Evolutionary conservation across 768 basidiomycete genomes (phyloP).

Genomic region (Pleurotus eryngii): DNA sequence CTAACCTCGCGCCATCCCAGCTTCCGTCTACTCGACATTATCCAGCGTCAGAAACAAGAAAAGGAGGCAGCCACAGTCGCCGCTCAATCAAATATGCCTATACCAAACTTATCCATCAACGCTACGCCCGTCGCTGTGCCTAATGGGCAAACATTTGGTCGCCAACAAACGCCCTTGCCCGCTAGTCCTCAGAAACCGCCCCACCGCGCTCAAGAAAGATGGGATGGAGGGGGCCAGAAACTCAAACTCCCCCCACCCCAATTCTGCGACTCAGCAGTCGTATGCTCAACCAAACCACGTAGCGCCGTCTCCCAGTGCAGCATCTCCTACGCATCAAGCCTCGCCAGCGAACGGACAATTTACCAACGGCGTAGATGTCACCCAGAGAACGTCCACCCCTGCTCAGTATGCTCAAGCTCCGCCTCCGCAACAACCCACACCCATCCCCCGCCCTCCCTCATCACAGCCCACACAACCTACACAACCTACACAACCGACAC

Average conservation of each 20-base stretch:
- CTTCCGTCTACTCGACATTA: slow-evolving; percentile 56
- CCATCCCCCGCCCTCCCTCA: slow-evolving; percentile 3
- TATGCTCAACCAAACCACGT: neutral
- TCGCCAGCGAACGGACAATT: neutral
- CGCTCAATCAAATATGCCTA: slow-evolving; percentile 5
- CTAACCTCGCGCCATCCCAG: slow-evolving; percentile 25
- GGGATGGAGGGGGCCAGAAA: neutral
- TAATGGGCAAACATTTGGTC: neutral
- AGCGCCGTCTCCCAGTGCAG: slow-evolving; percentile 11
- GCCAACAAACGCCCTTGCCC: neutral
- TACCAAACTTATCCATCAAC: slow-evolving; percentile 1
- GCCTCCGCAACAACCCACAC: neutral
- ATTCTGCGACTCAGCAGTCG: slow-evolving; percentile 7
- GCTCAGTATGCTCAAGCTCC: slow-evolving; percentile 6
- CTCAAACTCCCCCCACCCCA: slow-evolving; percentile 10
- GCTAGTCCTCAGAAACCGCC: neutral
- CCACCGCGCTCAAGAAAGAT: neutral
- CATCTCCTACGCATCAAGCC: slow-evolving; percentile 3
- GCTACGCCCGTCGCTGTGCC: neutral
- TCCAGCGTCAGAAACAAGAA: slow-evolving; percentile 20
- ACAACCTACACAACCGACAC: neutral
- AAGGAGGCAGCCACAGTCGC: slow-evolving; percentile 7
- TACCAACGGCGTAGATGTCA: neutral
- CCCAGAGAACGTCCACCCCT: slow-evolving; percentile 1
- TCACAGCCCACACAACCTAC: neutral